Base-by-base conservation (phyloP, 345 rosid species). In the Arabis hirsuta region DNA sequence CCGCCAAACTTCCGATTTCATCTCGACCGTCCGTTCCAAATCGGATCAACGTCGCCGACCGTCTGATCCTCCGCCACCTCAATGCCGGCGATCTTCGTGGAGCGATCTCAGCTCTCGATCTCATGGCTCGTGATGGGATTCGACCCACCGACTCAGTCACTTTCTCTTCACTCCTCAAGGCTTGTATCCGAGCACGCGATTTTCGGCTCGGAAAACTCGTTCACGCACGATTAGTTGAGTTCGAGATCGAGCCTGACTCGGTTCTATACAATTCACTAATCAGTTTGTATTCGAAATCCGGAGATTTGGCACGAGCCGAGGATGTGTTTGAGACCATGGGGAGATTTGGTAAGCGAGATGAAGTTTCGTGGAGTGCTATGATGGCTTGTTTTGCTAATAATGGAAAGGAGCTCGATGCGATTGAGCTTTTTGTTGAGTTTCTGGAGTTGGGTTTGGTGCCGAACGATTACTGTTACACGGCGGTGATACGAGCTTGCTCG, bases 311-410 rank as follows among this genome's bases (percentile, higher is more conserved):
- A 13, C 71, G 38, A 38, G 96, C 93, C 6, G 54, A 45, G 43
- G 52, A 32, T 56, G 78, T 89, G 56, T 91, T 89, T 43, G 62
- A 74, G 67, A 67, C 14, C 2, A 87, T 89, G 93, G 86, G 76
- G 6, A 62, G 51, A 27, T 62, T 45, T 19, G 42, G 65, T 27
- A 86, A 86, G 60, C 80, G 90, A 62, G 88, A 89, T 68, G 67
- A 82, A 74, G 89, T 88, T 71, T 87, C 92, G 0, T 89, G 94
- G 94, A 85, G 94, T 60, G 81, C 94, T 3, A 84, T 88, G 82
- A 88, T 85, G 71, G 83, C 92, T 32, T 85, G 90, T 76, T 84
- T 73, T 11, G 89, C 82, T n/a, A 85, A 78, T 20, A 84, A 83
- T 8, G 80, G 77, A 6, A 84, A 71, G 74, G 80, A 79, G 12